Percentiles rank a stretch among this genome's conserved stretches.
Conservation (phyloP, 139 green algal genomes). For the Chlamydomonas sphaeroides region DNA sequence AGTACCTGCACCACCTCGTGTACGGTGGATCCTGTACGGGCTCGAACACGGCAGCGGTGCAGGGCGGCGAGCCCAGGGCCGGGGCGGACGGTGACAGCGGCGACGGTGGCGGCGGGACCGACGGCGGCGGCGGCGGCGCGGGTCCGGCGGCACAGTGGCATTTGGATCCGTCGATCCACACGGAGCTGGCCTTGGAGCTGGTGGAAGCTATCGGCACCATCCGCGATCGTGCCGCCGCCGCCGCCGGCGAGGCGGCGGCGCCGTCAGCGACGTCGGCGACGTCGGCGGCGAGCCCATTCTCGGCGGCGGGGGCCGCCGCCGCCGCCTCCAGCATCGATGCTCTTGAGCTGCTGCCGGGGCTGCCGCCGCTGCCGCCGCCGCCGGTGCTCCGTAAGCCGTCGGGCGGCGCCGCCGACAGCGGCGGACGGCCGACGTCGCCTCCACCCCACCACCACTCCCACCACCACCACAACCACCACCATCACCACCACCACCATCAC, state of each 20-base stretch:
- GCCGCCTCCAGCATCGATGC: too few relatives aligned
- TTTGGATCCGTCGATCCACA: slow-evolving; percentile 58
- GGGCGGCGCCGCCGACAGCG: too few relatives aligned
- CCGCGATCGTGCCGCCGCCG: neutral
- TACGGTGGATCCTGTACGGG: neutral
- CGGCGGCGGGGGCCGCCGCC: too few relatives aligned
- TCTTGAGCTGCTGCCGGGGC: neutral
- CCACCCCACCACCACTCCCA: too few relatives aligned
- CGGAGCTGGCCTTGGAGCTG: slow-evolving; percentile 70
- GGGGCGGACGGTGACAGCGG: neutral
- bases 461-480: too few relatives aligned
- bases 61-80: too few relatives aligned
- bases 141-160: neutral
- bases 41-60: too few relatives aligned
- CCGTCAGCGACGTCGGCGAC: too few relatives aligned
- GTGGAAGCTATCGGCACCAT: slow-evolving; percentile 47
- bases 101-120: neutral
- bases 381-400: too few relatives aligned
- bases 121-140: neutral
- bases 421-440: too few relatives aligned
- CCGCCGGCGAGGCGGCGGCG: neutral
- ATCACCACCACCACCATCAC: too few relatives aligned
- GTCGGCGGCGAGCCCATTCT: too few relatives aligned
- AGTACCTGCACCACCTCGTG: slow-evolving; percentile 76
- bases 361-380: slow-evolving; percentile 28